phyloP scores from a whole-genome alignment of 1,284 basidiomycete genomes.

The Malassezia restricta region DNA sequence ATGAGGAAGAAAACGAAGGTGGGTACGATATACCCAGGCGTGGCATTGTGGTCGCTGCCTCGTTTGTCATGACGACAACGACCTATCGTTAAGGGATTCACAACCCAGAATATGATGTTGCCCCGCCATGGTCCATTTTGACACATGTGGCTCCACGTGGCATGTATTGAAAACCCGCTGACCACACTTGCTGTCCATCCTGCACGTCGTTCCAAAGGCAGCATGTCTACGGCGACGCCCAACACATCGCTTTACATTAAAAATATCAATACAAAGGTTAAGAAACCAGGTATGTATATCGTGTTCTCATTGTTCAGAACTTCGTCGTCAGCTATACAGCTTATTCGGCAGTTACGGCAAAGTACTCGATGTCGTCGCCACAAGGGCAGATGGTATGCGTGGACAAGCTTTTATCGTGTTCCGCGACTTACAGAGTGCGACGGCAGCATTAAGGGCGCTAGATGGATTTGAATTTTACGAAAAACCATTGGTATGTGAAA shows the following conservation, averaged over 20 bases:
- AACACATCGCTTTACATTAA: slow-evolving; percentile 84
- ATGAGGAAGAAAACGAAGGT: slow-evolving; percentile 31
- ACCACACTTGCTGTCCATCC: no score
- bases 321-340: slow-evolving; percentile 68
- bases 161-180: not conserved
- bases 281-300: slow-evolving; percentile 58
- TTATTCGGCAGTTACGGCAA: slow-evolving; percentile 87
- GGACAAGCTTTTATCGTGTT: slow-evolving; percentile 97
- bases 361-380: slow-evolving; percentile 86
- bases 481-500: slow-evolving; percentile 62
- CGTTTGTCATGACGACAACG: not conserved
- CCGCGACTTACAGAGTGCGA: slow-evolving; percentile 71
- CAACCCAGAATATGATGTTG: not conserved
- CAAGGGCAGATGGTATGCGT: slow-evolving; percentile 71
- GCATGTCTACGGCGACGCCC: slow-evolving; percentile 49
- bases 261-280: slow-evolving; percentile 84
- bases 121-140: not conserved
- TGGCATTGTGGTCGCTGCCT: slow-evolving; percentile 31
- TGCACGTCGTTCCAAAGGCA: not conserved
- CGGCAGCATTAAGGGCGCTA: slow-evolving; percentile 75
- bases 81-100: not conserved
- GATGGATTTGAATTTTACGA: slow-evolving; percentile 88
- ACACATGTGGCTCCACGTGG: not conserved
- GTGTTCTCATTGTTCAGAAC: slow-evolving; percentile 51
- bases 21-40: slow-evolving; percentile 32